These are phyloP conservation scores for Hyaloperonospora brassicae DNA, from an alignment of 352 stramenopile genomes.

Conservation along the genomic window DNA sequence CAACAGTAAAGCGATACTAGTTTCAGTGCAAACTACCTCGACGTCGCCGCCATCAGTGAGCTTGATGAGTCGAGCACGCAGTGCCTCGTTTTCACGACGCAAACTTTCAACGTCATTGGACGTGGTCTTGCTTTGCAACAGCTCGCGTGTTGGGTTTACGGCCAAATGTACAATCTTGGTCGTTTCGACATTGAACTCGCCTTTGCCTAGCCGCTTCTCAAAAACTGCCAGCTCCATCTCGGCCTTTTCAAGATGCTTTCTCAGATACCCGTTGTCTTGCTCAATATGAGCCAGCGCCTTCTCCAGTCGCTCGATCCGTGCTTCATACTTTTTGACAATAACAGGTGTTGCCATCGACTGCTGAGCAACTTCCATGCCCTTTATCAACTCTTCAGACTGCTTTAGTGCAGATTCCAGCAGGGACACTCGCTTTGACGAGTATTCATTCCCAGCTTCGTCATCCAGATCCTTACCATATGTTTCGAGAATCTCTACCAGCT, in stretches of 20 bases:
- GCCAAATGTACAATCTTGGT: conserved; percentile 85
- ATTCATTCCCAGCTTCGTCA: conserved; percentile 20
- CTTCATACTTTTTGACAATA: conserved; percentile 38
- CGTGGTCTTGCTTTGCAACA: conserved; percentile 40
- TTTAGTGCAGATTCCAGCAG: conserved; percentile 44
- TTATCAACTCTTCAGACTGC: conserved; percentile 41
- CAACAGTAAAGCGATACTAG: background rate
- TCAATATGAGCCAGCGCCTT: conserved; percentile 34
- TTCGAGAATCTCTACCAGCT: conserved; percentile 55
- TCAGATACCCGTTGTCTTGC: conserved; percentile 39
- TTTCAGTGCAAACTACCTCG: conserved; percentile 18
- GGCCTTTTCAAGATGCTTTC: conserved; percentile 52
- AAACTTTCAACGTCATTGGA: conserved; percentile 35
- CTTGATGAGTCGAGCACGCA: conserved; percentile 42
- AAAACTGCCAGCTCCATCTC: conserved; percentile 56
- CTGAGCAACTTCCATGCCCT: conserved; percentile 31
- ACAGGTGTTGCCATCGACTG: conserved; percentile 33
- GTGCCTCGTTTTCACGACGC: conserved; percentile 42
- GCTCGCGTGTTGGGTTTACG: conserved; percentile 72
- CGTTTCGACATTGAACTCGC: conserved; percentile 71
- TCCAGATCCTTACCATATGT: conserved; percentile 51
- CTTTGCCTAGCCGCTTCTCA: conserved; percentile 63
- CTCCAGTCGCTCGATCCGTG: conserved; percentile 43
- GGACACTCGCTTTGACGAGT: conserved; percentile 28
- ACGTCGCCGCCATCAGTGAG: conserved; percentile 23